Conservation (phyloP, 352 stramenopile genomes). For the Phytophthora podocarpi region DNA sequence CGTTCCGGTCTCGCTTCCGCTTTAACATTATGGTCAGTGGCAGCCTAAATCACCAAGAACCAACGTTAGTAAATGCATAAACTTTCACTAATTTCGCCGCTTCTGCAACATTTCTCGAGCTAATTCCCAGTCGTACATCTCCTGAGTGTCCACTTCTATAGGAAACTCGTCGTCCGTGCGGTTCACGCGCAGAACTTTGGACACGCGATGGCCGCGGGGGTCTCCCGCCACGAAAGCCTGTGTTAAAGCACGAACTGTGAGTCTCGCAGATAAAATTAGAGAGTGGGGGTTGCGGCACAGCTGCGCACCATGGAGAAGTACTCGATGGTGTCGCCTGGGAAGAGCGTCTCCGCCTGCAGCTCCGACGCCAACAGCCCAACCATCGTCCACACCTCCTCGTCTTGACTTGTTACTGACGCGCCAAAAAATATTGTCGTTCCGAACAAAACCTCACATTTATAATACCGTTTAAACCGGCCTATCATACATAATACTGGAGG, state of each 20-base stretch:
- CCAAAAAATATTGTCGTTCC: slow-evolving; percentile 4
- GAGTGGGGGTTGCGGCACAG: too few species aligned
- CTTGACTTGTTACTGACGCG: background rate
- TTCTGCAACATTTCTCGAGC: background rate
- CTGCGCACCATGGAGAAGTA: slow-evolving; percentile 72
- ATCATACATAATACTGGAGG: background rate
- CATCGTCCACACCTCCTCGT: slow-evolving; percentile 17
- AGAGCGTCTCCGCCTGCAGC: slow-evolving; percentile 63
- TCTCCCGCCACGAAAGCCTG: slow-evolving; percentile 78
- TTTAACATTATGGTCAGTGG: slow-evolving; percentile 75
- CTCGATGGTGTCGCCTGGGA: slow-evolving; percentile 74
- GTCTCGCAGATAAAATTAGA: background rate
- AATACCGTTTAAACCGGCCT: background rate
- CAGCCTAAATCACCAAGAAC: slow-evolving; percentile 37
- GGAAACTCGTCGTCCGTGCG: slow-evolving; percentile 57
- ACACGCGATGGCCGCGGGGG: slow-evolving; percentile 58
- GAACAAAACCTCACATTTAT: background rate
- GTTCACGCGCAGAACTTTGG: slow-evolving; percentile 63
- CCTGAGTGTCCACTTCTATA: slow-evolving; percentile 67
- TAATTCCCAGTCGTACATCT: slow-evolving; percentile 50
- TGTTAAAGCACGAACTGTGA: slow-evolving; percentile 12
- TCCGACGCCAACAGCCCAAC: slow-evolving; percentile 60
- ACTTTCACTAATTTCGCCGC: background rate
- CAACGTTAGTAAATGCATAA: background rate
- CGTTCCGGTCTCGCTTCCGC: slow-evolving; percentile 61